Base-by-base conservation (phyloP, 805 yeast genomes). In the Wickerhamiella dianesei region DNA sequence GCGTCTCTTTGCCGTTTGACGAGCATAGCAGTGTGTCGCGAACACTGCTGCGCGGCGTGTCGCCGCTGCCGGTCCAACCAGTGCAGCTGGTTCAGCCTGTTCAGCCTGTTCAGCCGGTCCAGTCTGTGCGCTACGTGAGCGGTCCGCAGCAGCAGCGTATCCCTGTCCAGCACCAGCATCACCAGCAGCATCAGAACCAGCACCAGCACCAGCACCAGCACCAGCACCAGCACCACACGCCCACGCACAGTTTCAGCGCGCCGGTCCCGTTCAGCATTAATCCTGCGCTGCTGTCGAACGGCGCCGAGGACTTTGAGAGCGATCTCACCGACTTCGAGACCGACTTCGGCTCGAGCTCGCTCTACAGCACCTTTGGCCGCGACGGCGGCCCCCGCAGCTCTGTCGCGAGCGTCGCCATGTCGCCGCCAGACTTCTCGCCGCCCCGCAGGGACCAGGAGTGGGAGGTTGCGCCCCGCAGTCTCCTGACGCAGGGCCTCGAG, bases 401-500 rank as follows among this genome's bases (percentile, higher is more conserved):
- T 14, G 21, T 16, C 40, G 21, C 14, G 21, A 16, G 40, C 8
- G 40, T 8, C 20, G 19, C 16, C 14, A 8, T 16, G 14, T 19
- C 21, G 21, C 40, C 40, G 21, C 40, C 40, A 37, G 40, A 16
- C 40, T 12, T 6, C 12, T 37, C 40, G 21, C 19, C 40, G 6
- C 40, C 40, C 14, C 40, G 19, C 21, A 16, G 19, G 19, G 21
- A 37, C 21, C 14, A 16, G 6, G 21, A 4, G 21, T 5, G 13
- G 21, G 6, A 4, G 20, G 16, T 16, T 17, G 21, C 13, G 20
- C 21, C 14, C 6, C 40, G 19, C 14, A 16, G 19, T 16, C 17
- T 16, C 21, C 17, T 18, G 40, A 16, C 14, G 20, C 44, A 48
- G 21, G 47, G 48, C 37, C 48, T 41, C 40, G 48, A 43, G 41